phyloP scores from a whole-genome alignment of 1,139 yeast genomes.

The Ogataea hybrid region DNA sequence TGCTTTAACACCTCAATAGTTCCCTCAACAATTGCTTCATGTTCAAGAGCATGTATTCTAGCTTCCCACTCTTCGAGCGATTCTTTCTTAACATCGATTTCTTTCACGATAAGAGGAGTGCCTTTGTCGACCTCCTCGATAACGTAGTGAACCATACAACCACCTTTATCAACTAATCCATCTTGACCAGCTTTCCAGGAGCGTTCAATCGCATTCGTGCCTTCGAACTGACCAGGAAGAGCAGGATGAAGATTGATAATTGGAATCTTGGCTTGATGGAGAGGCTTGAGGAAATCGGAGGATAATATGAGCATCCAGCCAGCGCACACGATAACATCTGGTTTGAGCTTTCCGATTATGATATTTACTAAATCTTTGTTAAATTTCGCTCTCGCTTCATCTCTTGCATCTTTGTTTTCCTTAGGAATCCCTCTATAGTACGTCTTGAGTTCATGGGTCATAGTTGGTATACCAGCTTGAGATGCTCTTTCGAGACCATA shows the following conservation, averaged over 20 bases:
- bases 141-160: slow-evolving; percentile 95
- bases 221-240: slow-evolving; percentile 94
- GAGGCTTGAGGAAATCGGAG: slow-evolving; percentile 66
- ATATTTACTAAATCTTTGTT: slow-evolving; percentile 74
- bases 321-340: slow-evolving; percentile 91
- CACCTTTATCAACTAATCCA: slow-evolving; percentile 76
- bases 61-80: slow-evolving; percentile 73
- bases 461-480: slow-evolving; percentile 63
- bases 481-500: slow-evolving; percentile 81
- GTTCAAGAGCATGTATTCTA: slow-evolving; percentile 85
- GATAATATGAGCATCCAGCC: slow-evolving; percentile 97
- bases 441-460: slow-evolving; percentile 66
- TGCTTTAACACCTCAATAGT: slow-evolving; percentile 56
- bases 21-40: slow-evolving; percentile 90
- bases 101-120: slow-evolving; percentile 79
- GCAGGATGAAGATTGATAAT: slow-evolving; percentile 96
- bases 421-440: slow-evolving; percentile 77
- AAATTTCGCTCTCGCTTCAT: slow-evolving; percentile 62
- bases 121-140: slow-evolving; percentile 95
- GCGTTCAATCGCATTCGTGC: slow-evolving; percentile 93
- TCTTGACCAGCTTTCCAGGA: slow-evolving; percentile 94
- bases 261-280: slow-evolving; percentile 59
- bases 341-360: slow-evolving; percentile 52
- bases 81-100: slow-evolving; percentile 69
- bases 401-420: slow-evolving; percentile 52